Percentiles rank a stretch among this genome's conserved stretches.
phyloP scores from a whole-genome alignment of 441 rosid species.

The Manihot esculenta region DNA sequence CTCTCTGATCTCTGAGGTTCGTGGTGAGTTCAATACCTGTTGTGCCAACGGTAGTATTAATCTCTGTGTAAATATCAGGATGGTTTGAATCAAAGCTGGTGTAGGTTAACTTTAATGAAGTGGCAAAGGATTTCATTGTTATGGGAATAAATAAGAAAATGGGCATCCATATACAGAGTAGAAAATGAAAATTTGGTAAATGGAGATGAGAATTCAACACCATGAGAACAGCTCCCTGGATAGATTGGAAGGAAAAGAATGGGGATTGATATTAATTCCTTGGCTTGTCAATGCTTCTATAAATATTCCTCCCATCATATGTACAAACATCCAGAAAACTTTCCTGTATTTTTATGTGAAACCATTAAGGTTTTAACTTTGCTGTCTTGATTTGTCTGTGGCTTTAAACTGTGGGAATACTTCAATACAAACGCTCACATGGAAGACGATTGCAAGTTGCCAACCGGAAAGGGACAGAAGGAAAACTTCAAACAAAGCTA shows the following conservation, averaged over 20 bases:
- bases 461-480: too few species aligned
- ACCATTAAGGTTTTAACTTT: neutral
- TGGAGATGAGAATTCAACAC: neutral
- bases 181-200: neutral
- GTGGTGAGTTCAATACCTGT: neutral
- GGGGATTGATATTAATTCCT: too few species aligned
- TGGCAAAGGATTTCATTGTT: neutral
- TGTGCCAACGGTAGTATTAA: neutral
- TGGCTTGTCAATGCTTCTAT: too few species aligned
- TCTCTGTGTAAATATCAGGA: neutral
- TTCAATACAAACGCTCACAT: too few species aligned
- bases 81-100: neutral
- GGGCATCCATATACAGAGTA: neutral
- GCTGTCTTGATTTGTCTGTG: neutral
- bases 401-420: neutral
- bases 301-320: too few species aligned
- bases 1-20: neutral
- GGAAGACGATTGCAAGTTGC: too few species aligned
- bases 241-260: neutral
- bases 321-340: too few species aligned
- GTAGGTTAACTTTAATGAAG: neutral
- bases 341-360: too few species aligned
- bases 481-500: too few species aligned
- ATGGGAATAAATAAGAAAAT: neutral
- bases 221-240: neutral